These are phyloP conservation scores for Phyllosticta citriasiana DNA, from an alignment of 2,329 filamentous ascomycete genomes.

Conservation along the genomic window DNA sequence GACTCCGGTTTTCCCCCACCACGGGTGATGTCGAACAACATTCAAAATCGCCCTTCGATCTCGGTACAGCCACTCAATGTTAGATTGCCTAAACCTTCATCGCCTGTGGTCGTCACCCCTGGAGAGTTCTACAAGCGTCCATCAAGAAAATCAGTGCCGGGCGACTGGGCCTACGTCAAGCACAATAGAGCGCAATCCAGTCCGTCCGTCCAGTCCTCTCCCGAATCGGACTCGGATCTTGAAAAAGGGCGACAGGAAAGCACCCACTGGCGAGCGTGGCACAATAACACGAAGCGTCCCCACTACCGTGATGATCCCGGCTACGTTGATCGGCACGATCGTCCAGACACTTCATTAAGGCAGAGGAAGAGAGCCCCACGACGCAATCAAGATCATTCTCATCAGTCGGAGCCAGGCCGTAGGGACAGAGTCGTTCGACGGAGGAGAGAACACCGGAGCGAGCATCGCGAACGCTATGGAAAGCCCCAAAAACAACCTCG, in stretches of 20 bases:
- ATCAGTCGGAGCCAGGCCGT: constrained; percentile 15
- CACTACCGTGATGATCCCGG: background rate
- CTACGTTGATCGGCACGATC: background rate
- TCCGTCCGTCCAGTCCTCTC: background rate
- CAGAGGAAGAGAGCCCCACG: background rate
- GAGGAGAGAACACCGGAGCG: constrained; percentile 2
- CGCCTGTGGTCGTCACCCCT: constrained; percentile 2
- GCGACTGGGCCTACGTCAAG: constrained; percentile 22
- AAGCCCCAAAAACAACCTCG: constrained; percentile 12
- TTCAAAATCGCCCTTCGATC: background rate
- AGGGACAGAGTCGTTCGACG: background rate
- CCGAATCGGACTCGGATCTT: background rate
- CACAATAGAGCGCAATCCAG: background rate
- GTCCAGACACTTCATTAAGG: background rate
- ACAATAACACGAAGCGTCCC: background rate
- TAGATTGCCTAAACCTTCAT: background rate
- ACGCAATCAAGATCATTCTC: constrained; percentile 4
- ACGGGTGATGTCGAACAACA: background rate
- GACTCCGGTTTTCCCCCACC: background rate
- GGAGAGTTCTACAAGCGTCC: constrained; percentile 8
- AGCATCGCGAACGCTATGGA: background rate
- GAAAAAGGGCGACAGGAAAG: constrained; percentile 3
- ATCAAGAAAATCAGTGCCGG: constrained; percentile 14
- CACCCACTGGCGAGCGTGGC: constrained; percentile 6
- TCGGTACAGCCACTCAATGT: background rate